Conservation (phyloP, 306 rosid species). For the Vigna angularis region DNA sequence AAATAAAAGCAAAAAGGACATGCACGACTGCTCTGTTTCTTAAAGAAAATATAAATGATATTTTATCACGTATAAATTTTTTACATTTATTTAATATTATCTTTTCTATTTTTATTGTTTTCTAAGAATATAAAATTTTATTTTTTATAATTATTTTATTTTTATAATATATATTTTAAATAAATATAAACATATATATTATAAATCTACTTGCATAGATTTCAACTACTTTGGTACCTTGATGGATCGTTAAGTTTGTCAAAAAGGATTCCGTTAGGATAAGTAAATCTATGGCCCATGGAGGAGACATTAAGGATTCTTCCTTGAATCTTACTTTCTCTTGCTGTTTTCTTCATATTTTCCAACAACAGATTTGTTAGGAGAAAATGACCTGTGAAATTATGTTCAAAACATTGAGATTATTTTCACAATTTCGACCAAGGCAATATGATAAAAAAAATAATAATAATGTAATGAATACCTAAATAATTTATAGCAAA, state of each 20-base stretch:
- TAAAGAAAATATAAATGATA: too few relatives aligned
- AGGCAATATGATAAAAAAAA: not conserved
- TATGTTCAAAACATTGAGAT: not conserved
- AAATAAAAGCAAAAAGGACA: too few relatives aligned
- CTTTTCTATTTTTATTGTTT: too few relatives aligned
- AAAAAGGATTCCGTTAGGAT: not conserved
- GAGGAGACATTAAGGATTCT: conserved; percentile 19
- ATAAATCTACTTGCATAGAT: not conserved
- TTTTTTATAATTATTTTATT: too few relatives aligned
- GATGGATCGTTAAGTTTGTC: conserved; percentile 3
- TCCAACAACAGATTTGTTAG: conserved; percentile 8
- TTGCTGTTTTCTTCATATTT: conserved; percentile 17
- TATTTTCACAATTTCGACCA: not conserved
- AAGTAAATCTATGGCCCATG: not conserved
- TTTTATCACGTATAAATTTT: too few relatives aligned
- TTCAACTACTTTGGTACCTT: not conserved
- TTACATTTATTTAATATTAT: too few relatives aligned
- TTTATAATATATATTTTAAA: too few relatives aligned
- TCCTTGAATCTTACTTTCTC: conserved; percentile 1
- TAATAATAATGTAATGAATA: not conserved
- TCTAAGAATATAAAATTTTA: too few relatives aligned
- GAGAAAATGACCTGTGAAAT: conserved; percentile 18
- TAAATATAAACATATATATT: too few relatives aligned
- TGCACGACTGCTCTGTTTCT: too few relatives aligned
- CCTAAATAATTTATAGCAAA: conserved; percentile 65